These are phyloP conservation scores for Argentina anserina DNA, from an alignment of 306 rosid genomes.

Conservation along the genomic window DNA sequence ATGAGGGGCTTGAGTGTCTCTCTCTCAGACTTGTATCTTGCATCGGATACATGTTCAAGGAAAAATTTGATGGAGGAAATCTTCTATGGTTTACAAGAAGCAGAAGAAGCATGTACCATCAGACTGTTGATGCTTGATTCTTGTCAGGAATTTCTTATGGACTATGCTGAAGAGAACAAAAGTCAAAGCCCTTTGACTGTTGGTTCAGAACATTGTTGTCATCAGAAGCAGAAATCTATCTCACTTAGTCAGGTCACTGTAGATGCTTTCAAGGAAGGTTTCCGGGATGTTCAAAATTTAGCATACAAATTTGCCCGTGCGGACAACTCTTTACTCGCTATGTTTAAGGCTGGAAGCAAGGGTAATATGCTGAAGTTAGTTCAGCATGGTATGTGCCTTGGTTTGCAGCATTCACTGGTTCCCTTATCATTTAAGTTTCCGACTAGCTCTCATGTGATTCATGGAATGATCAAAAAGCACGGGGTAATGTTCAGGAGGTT, in stretches of 20 bases:
- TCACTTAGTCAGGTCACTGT: constrained; percentile 71
- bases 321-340: constrained; percentile 63
- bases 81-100: constrained; percentile 65
- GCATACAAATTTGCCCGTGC: constrained; percentile 53
- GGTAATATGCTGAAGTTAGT: constrained; percentile 78
- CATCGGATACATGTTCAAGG: constrained; percentile 49
- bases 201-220: constrained; percentile 44
- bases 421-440: constrained; percentile 73
- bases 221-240: constrained; percentile 70
- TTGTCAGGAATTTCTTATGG: constrained; percentile 44
- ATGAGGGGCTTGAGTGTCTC: constrained; percentile 89
- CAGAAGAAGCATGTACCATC: constrained; percentile 55
- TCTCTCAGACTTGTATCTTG: constrained; percentile 67
- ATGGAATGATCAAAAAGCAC: constrained; percentile 67
- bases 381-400: constrained; percentile 93
- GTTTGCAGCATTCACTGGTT: constrained; percentile 82
- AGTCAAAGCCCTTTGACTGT: constrained; percentile 26
- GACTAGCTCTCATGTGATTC: constrained; percentile 64
- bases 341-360: constrained; percentile 97
- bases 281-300: constrained; percentile 68
- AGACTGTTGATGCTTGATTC: constrained; percentile 64
- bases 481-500: constrained; percentile 31
- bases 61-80: constrained; percentile 83
- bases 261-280: constrained; percentile 79
- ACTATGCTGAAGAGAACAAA: constrained; percentile 38